Evolutionary conservation across 2,329 filamentous ascomycete genomes (phyloP).

Genomic region (Ophiostoma sp.): DNA sequence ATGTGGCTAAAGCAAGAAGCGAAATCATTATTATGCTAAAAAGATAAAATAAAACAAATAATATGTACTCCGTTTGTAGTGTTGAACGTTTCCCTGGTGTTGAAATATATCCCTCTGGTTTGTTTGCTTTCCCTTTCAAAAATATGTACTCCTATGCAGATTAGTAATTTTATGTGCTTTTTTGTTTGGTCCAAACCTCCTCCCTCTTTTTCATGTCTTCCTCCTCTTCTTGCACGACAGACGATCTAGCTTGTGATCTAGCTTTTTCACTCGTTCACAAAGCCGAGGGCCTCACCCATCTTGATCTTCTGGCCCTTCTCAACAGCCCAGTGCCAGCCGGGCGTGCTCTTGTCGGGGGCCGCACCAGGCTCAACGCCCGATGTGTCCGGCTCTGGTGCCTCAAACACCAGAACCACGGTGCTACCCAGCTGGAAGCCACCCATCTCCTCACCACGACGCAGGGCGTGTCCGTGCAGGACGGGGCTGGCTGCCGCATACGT

Average conservation of each 20-base stretch:
- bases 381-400: constrained; percentile 64
- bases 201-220: neutral
- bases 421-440: constrained; percentile 95
- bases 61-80: constrained; percentile 19
- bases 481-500: constrained; percentile 77
- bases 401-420: constrained; percentile 93
- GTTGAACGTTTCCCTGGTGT: constrained; percentile 26
- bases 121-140: neutral
- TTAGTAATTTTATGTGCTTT: constrained; percentile 10
- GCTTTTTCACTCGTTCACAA: constrained; percentile 55
- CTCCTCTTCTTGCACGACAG: neutral
- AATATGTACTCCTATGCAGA: constrained; percentile 18
- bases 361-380: constrained; percentile 45
- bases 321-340: constrained; percentile 82
- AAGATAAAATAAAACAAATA: neutral
- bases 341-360: constrained; percentile 54
- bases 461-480: constrained; percentile 77
- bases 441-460: constrained; percentile 92
- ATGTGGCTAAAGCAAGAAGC: neutral
- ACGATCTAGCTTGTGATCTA: no score
- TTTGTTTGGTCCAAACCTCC: neutral
- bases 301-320: constrained; percentile 85
- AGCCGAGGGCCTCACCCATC: constrained; percentile 83
- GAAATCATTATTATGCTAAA: neutral
- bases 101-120: constrained; percentile 15